Percentiles rank a stretch among this genome's conserved stretches.
phyloP scores from a whole-genome alignment of 371 early-diverging fungal species.

The Mortierella sp. region DNA sequence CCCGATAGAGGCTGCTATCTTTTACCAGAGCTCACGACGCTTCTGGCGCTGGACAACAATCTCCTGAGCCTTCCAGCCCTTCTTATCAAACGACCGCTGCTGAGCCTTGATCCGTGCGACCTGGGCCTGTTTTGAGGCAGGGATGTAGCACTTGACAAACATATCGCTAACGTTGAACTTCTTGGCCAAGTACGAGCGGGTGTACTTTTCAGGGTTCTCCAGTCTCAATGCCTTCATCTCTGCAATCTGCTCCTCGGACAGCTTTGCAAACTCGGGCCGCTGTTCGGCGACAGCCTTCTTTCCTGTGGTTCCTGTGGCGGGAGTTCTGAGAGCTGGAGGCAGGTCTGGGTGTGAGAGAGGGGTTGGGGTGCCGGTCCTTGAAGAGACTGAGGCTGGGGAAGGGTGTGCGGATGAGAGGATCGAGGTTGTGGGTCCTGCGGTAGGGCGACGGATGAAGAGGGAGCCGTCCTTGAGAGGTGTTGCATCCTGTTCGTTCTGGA shows the following conservation, averaged over 20 bases:
- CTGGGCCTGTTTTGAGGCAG: conserved; percentile 45
- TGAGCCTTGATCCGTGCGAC: conserved; percentile 46
- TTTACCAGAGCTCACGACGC: conserved; percentile 57
- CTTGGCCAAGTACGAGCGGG: conserved; percentile 56
- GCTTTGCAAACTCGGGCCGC: conserved; percentile 43
- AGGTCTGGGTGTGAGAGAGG: conserved; percentile 52
- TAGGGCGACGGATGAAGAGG: conserved; percentile 51
- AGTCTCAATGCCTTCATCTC: conserved; percentile 56
- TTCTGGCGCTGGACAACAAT: conserved; percentile 50
- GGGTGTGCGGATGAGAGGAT: conserved; percentile 54
- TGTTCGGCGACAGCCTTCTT: conserved; percentile 6
- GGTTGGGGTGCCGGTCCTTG: conserved; percentile 36
- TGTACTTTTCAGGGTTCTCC: conserved; percentile 59
- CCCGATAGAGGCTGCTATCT: no score
- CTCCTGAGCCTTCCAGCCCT: conserved; percentile 57
- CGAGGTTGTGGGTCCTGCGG: conserved; percentile 49
- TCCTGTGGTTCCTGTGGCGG: conserved; percentile 13
- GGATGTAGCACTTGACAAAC: conserved; percentile 55
- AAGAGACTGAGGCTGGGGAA: conserved; percentile 50
- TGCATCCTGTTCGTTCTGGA: conserved; percentile 32
- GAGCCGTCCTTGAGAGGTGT: conserved; percentile 51
- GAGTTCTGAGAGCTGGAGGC: conserved; percentile 58
- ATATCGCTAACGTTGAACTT: conserved; percentile 57
- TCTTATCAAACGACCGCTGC: conserved; percentile 44
- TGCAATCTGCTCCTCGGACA: conserved; percentile 55